A percentile compares a stretch with the other conserved stretches of the same genome.
Conservation (phyloP, 2,329 filamentous ascomycete species). For the Aspergillus floridensis region DNA sequence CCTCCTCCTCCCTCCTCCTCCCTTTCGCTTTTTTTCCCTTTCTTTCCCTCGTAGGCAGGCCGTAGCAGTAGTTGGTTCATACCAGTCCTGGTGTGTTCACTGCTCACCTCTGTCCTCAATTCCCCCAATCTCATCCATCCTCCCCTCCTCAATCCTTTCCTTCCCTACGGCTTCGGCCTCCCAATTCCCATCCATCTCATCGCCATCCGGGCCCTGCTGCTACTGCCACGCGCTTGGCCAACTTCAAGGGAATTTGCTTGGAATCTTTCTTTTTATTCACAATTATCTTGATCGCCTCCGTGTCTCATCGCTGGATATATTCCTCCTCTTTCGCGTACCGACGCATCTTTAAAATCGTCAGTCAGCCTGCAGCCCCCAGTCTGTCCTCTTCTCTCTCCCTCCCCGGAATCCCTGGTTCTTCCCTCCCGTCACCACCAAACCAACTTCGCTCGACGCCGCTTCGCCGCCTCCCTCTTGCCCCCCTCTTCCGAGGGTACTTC, state of each 20-base stretch:
- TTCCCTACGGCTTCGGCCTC: constrained; percentile 16
- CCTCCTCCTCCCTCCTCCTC: constrained; percentile 13
- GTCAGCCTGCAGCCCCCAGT: constrained; percentile 1
- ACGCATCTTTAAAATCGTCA: constrained; percentile 4
- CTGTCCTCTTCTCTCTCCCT: background rate
- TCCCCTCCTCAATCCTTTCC: constrained; percentile 19
- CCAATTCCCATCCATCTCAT: constrained; percentile 22
- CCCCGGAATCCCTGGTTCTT: constrained; percentile 7
- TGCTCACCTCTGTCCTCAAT: constrained; percentile 12
- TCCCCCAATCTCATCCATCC: constrained; percentile 15
- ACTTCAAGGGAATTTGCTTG: constrained; percentile 16
- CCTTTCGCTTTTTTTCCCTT: constrained; percentile 14
- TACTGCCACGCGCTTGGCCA: constrained; percentile 31
- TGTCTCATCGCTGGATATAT: constrained; percentile 6
- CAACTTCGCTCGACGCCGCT: background rate
- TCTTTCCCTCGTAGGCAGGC: constrained; percentile 10
- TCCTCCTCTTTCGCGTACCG: constrained; percentile 6
- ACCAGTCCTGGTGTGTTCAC: constrained; percentile 13
- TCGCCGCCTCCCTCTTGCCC: constrained; percentile 5
- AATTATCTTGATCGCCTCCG: constrained; percentile 13
- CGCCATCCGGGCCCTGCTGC: constrained; percentile 15
- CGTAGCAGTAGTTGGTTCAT: constrained; percentile 8
- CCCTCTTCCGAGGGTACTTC: constrained; percentile 1
- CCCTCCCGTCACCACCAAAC: constrained; percentile 3
- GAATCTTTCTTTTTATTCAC: constrained; percentile 10